These are phyloP conservation scores for Suillus hirtellus DNA, from an alignment of 768 basidiomycete genomes.

Conservation along the genomic window DNA sequence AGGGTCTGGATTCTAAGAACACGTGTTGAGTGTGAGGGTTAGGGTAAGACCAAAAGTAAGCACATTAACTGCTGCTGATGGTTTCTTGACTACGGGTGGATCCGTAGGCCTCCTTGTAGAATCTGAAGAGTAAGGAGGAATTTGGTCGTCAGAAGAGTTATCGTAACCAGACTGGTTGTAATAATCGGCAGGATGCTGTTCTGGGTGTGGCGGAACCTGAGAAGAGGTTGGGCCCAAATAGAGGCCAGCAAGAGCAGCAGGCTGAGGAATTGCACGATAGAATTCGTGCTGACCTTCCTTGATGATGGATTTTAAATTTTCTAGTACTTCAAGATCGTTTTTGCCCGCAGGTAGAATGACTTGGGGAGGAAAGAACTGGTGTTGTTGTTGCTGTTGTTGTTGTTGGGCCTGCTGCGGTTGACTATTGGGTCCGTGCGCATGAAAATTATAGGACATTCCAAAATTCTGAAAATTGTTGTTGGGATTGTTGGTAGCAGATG, in stretches of 20 bases:
- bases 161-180: slow-evolving; percentile 17
- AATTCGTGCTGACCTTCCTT: slow-evolving; percentile 71
- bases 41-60: slow-evolving; percentile 18
- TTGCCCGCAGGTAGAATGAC: slow-evolving; percentile 51
- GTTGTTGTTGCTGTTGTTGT: slow-evolving; percentile 26
- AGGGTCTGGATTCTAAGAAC: slow-evolving; percentile 21
- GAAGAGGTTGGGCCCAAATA: slow-evolving; percentile 55
- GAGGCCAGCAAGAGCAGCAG: slow-evolving; percentile 59
- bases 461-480: slow-evolving; percentile 40
- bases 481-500: slow-evolving; percentile 29
- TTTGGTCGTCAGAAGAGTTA: slow-evolving; percentile 13
- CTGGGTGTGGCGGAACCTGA: slow-evolving; percentile 37
- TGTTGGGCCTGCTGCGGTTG: slow-evolving; percentile 3
- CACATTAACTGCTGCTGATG: slow-evolving; percentile 30
- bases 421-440: slow-evolving; percentile 27
- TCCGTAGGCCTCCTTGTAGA: slow-evolving; percentile 21
- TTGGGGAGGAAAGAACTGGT: slow-evolving; percentile 27
- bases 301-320: slow-evolving; percentile 73
- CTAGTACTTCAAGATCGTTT: slow-evolving; percentile 71
- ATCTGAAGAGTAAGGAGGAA: slow-evolving; percentile 25
- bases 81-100: slow-evolving; percentile 20
- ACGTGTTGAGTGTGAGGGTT: slow-evolving; percentile 12
- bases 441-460: slow-evolving; percentile 38
- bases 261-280: slow-evolving; percentile 66
- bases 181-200: slow-evolving; percentile 32